A percentile compares a stretch with the other conserved stretches of the same genome.
These are phyloP conservation scores for Clonostachys sp. DNA, from an alignment of 2,329 filamentous ascomycete genomes.

Conservation along the genomic window DNA sequence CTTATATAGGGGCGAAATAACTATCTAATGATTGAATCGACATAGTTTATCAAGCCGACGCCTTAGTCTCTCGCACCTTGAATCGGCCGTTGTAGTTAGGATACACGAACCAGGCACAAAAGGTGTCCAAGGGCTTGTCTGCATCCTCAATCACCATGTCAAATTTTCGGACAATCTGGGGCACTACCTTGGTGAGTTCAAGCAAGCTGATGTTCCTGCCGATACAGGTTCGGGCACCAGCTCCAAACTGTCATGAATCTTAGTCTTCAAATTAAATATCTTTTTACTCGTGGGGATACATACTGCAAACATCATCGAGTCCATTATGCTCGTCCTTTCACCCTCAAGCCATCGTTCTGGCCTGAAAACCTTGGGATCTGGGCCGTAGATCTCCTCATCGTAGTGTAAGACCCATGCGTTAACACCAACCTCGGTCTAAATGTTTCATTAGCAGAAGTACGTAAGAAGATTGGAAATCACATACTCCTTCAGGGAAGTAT, in stretches of 20 bases:
- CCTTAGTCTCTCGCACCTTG: too few species aligned
- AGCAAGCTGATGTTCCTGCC: conserved; percentile 6
- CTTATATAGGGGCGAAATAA: too few species aligned
- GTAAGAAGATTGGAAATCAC: background rate
- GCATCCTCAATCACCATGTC: background rate
- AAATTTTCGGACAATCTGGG: conserved; percentile 8
- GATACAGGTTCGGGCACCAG: conserved; percentile 45
- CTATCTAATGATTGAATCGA: too few species aligned
- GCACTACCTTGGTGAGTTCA: conserved; percentile 16
- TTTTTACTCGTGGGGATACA: background rate
- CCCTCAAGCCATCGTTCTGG: conserved; percentile 24
- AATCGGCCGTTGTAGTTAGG: too few species aligned
- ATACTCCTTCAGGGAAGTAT: background rate
- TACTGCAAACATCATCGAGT: conserved; percentile 4
- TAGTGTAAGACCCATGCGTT: conserved; percentile 33
- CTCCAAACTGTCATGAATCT: conserved; percentile 36
- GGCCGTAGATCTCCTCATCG: conserved; percentile 29
- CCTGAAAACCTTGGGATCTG: conserved; percentile 27
- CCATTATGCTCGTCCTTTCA: conserved; percentile 4
- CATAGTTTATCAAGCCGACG: too few species aligned
- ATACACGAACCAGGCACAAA: too few species aligned
- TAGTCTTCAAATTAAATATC: background rate
- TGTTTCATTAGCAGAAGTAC: background rate
- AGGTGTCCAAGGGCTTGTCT: too few species aligned
- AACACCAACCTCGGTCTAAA: conserved; percentile 26